phyloP scores from a whole-genome alignment of 1,284 basidiomycete genomes.

The Cutaneotrichosporon mucoides region DNA sequence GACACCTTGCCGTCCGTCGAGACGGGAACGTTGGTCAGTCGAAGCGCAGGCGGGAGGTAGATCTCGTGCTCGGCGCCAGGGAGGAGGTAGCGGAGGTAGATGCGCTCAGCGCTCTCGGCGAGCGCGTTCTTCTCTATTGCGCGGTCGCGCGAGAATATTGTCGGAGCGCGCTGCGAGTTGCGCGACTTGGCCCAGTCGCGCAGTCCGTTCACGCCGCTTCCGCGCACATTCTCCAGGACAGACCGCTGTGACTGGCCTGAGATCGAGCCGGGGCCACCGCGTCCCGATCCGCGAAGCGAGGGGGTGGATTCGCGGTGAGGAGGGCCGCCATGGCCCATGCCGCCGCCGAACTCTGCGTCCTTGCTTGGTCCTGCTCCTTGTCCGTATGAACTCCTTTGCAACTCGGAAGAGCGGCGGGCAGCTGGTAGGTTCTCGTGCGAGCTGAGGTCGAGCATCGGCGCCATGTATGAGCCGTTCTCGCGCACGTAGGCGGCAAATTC shows the following conservation, averaged over 20 bases:
- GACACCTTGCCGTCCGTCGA: slow-evolving; percentile 67
- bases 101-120: slow-evolving; percentile 88
- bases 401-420: slow-evolving; percentile 13
- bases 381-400: not conserved
- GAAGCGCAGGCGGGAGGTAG: slow-evolving; percentile 68
- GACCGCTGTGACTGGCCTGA: not conserved
- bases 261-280: not conserved
- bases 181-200: slow-evolving; percentile 4
- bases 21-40: slow-evolving; percentile 51
- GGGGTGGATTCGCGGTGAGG: not conserved
- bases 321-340: not conserved
- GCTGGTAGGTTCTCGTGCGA: slow-evolving; percentile 16
- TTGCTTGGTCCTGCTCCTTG: not conserved
- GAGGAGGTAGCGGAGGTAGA: slow-evolving; percentile 84
- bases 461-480: slow-evolving; percentile 57
- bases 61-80: slow-evolving; percentile 70
- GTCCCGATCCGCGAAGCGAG: not conserved
- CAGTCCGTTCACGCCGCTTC: not conserved
- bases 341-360: not conserved
- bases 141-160: slow-evolving; percentile 79
- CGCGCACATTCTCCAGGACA: not conserved
- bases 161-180: slow-evolving; percentile 58
- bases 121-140: slow-evolving; percentile 87
- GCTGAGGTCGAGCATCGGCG: slow-evolving; percentile 56
- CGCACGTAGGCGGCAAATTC: slow-evolving; percentile 88